Conservation (phyloP, 306 rosid species). For the Castanospermum australe region DNA sequence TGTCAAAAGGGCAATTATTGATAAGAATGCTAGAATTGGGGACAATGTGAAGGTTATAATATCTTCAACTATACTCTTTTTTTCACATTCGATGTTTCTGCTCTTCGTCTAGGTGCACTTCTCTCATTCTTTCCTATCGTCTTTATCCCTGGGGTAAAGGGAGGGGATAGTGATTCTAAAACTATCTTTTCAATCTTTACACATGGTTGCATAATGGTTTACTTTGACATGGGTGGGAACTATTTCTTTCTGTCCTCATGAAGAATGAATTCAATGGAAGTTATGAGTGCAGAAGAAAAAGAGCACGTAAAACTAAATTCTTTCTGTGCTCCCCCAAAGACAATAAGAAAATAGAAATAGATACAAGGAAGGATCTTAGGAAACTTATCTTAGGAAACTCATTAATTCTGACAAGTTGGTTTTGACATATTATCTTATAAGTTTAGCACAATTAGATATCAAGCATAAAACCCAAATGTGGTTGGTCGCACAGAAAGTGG, state of each 20-base stretch:
- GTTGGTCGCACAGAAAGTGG: no score
- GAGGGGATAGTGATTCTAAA: neutral
- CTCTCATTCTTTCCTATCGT: neutral
- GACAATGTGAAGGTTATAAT: constrained; percentile 75
- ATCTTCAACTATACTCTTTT: neutral
- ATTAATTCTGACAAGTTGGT: no score
- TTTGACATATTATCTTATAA: no score
- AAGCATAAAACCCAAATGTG: no score
- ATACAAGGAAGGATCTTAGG: neutral
- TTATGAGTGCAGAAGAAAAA: no score
- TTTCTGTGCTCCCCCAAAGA: neutral
- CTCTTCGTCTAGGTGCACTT: neutral
- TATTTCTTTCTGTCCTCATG: no score
- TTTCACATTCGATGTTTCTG: neutral
- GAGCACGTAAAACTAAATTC: neutral
- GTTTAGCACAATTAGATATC: no score
- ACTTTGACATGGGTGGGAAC: neutral
- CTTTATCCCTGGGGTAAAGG: no score
- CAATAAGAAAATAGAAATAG: no score
- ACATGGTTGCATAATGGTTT: neutral
- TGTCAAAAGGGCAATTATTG: constrained; percentile 93
- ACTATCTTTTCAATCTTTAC: neutral
- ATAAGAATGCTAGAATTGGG: constrained; percentile 97
- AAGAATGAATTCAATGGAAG: no score
- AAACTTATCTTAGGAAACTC: no score